phyloP scores from a whole-genome alignment of 2,329 filamentous ascomycete genomes.

The Davidsoniella eucalypti region DNA sequence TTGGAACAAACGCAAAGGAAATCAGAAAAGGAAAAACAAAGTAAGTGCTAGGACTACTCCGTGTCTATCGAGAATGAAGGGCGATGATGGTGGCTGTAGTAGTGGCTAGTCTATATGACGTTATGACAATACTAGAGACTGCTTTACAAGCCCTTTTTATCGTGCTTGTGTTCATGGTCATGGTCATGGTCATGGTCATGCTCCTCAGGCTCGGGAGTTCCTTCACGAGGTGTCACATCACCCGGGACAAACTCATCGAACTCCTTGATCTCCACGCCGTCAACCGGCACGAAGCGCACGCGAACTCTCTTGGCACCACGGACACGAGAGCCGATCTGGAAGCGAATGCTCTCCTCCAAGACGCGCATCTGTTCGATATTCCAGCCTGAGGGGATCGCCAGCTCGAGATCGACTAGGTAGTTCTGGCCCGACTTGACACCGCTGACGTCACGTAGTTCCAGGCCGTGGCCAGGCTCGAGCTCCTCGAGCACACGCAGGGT shows the following conservation, averaged over 20 bases:
- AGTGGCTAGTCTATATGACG: background rate
- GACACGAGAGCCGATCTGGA: slow-evolving; percentile 57
- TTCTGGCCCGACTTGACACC: slow-evolving; percentile 95
- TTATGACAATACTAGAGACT: no score
- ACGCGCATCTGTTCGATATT: slow-evolving; percentile 52
- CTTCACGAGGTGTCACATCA: slow-evolving; percentile 44
- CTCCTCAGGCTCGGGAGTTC: slow-evolving; percentile 21
- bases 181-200: slow-evolving; percentile 29
- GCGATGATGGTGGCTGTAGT: background rate
- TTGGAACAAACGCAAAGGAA: no score
- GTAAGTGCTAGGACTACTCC: background rate
- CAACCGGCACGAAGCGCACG: slow-evolving; percentile 64
- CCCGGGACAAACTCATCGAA: slow-evolving; percentile 67
- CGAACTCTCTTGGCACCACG: slow-evolving; percentile 71
- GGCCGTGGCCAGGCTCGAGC: slow-evolving; percentile 29
- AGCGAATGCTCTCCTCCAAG: slow-evolving; percentile 59
- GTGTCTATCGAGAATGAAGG: background rate
- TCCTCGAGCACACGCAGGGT: slow-evolving; percentile 37
- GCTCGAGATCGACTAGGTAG: slow-evolving; percentile 78
- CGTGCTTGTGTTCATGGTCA: slow-evolving; percentile 21
- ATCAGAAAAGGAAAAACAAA: background rate
- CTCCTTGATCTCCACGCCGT: slow-evolving; percentile 37
- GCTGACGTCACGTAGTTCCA: slow-evolving; percentile 62
- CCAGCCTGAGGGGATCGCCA: slow-evolving; percentile 64
- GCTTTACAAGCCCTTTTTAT: slow-evolving; percentile 1